Base-by-base conservation (phyloP, 371 early-diverging fungal species). In the Mortierella sp. region DNA sequence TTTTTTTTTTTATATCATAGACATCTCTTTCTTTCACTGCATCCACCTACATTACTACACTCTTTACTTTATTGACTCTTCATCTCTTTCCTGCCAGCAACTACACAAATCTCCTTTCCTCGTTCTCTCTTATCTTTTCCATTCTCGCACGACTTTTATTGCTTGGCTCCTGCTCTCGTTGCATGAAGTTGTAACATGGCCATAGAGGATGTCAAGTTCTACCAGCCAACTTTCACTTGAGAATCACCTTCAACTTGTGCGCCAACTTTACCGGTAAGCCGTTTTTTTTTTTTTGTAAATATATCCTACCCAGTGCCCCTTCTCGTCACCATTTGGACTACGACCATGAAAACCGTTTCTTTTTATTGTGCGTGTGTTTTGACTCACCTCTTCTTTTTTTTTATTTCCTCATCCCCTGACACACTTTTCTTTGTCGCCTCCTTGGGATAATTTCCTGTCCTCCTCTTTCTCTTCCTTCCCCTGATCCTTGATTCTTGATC, bases 201-300 rank as follows among this genome's bases (percentile, higher is more conserved):
- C 70, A 75, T 61, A 75, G 75, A 75, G 75, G 75, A 75, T 75
- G 75, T 75, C 75, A 61, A 75, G 71, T 75, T 70, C 67, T 59
- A 70, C 60, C 70, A 70, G 67, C 58, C 70, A 66, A 62, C 53
- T 70, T 56, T 62, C 70, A 63, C 75, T 57, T 70, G 75, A 75
- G 63, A 61, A 70, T 66, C 70, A 70, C 66, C 47, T 50, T 57
- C 75, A 75, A 53, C 57, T 52, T 56, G 70, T 75, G 63, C 75
- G 75, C 57, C 75, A 75, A 46, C 67, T 75, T 51, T 75, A 75
- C 51, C 58, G 63, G 75, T 75, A 75, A 65, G 65, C 44, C 53
- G n/a, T 18, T 43, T 23, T 0, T 23, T 16, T 6, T 62, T 53
- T 19, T n/a, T 15, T 6, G 4, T 28, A 25, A n/a, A 60, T 19